phyloP scores from a whole-genome alignment of 78 protist genomes.

The Thecamonas trahens region DNA sequence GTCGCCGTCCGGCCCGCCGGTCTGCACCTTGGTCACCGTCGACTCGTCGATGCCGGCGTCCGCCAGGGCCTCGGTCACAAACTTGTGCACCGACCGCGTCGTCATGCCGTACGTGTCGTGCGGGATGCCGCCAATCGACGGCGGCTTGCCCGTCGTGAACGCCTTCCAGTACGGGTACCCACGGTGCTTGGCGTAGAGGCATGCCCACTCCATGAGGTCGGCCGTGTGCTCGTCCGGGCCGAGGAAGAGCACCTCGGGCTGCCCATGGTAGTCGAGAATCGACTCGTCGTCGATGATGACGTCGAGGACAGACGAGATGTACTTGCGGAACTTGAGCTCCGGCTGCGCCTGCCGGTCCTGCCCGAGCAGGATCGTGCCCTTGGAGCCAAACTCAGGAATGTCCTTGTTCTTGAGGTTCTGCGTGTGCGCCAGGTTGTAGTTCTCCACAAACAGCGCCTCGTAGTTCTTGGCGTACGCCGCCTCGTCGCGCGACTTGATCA shows the following conservation, averaged over 20 bases:
- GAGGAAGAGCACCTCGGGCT: constrained; percentile 44
- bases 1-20: constrained; percentile 94
- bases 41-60: constrained; percentile 32
- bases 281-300: constrained; percentile 20
- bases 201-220: constrained; percentile 44
- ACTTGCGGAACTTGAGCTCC: constrained; percentile 38
- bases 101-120: constrained; percentile 88
- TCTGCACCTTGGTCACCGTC: constrained; percentile 58
- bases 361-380: constrained; percentile 56
- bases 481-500: constrained; percentile 40
- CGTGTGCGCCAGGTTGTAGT: constrained; percentile 78
- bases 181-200: constrained; percentile 14
- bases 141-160: constrained; percentile 39
- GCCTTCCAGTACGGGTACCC: constrained; percentile 37
- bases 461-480: constrained; percentile 45
- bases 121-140: constrained; percentile 65
- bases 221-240: constrained; percentile 75
- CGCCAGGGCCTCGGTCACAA: constrained; percentile 50
- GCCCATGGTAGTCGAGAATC: constrained; percentile 1
- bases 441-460: constrained; percentile 60
- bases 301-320: constrained; percentile 59
- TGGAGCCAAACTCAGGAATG: constrained; percentile 86
- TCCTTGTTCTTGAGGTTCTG: constrained; percentile 86
- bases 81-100: constrained; percentile 71
- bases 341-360: constrained; percentile 23